Conservation (phyloP, 768 basidiomycete species). For the Boletus fagicola region DNA sequence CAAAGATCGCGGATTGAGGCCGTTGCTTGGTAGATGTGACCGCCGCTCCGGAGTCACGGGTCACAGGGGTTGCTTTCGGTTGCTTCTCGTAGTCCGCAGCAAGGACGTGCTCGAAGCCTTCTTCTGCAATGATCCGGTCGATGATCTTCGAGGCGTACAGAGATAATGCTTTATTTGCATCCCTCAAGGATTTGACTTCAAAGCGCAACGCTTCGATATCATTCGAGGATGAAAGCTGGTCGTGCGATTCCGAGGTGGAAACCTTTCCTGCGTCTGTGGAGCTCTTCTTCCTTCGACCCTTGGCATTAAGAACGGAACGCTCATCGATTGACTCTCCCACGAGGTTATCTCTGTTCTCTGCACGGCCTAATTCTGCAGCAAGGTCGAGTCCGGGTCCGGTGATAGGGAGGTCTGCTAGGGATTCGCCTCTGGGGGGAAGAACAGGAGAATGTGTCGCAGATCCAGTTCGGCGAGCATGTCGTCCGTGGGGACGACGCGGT, state of each 20-base stretch:
- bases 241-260: conserved; percentile 40
- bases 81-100: conserved; percentile 85
- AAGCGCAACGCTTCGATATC: conserved; percentile 74
- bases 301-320: conserved; percentile 42
- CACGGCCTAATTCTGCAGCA: conserved; percentile 88
- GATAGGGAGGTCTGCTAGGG: conserved; percentile 82
- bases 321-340: conserved; percentile 55
- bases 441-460: conserved; percentile 50
- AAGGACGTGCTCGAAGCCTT: conserved; percentile 95
- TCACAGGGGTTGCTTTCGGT: conserved; percentile 42
- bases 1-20: conserved; percentile 60
- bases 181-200: conserved; percentile 91
- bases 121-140: conserved; percentile 93
- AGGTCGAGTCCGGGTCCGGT: conserved; percentile 88
- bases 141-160: conserved; percentile 97
- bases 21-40: conserved; percentile 43
- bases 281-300: conserved; percentile 44
- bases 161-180: conserved; percentile 93
- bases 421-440: conserved; percentile 60
- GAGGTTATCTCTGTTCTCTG: conserved; percentile 82
- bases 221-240: conserved; percentile 42
- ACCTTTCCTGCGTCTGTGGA: conserved; percentile 32
- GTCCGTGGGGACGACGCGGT: conserved; percentile 40
- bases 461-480: conserved; percentile 52
- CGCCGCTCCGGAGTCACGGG: conserved; percentile 19